Percentiles rank a stretch among this genome's conserved stretches.
phyloP scores from a whole-genome alignment of 2,329 filamentous ascomycete genomes.

The Aureobasidium uvarum region DNA sequence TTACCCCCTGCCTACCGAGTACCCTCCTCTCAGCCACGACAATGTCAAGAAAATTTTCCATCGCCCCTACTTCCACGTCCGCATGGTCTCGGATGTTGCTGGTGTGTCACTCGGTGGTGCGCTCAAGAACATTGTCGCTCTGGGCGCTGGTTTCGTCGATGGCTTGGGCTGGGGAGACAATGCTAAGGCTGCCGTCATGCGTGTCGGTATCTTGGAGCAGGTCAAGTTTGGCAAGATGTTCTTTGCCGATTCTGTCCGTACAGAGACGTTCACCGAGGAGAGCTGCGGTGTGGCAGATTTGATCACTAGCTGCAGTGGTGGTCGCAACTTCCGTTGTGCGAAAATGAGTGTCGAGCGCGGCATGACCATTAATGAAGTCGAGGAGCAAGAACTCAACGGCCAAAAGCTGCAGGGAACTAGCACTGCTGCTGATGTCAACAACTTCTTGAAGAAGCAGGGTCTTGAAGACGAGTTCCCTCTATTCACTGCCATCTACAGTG shows the following conservation, averaged over 20 bases:
- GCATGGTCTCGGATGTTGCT: constrained; percentile 90
- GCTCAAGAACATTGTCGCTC: constrained; percentile 93
- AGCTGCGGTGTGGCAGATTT: constrained; percentile 93
- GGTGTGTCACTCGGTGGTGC: constrained; percentile 93
- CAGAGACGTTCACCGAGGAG: constrained; percentile 92
- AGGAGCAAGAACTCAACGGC: constrained; percentile 85
- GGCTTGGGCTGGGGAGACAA: constrained; percentile 98
- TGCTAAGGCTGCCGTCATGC: constrained; percentile 97
- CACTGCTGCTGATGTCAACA: constrained; percentile 88
- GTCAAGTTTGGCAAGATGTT: constrained; percentile 93
- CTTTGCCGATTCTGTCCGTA: constrained; percentile 77
- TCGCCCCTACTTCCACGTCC: constrained; percentile 95
- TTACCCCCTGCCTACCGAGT: constrained; percentile 73
- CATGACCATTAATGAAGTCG: constrained; percentile 79
- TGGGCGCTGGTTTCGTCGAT: constrained; percentile 92
- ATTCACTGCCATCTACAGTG: constrained; percentile 79
- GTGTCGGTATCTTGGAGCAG: constrained; percentile 93
- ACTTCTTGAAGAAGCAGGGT: constrained; percentile 75
- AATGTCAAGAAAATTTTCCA: constrained; percentile 87
- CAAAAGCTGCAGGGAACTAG: constrained; percentile 95
- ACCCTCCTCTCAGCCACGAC: constrained; percentile 80
- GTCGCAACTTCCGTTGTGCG: constrained; percentile 91
- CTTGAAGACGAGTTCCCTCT: constrained; percentile 83
- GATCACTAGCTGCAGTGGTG: constrained; percentile 89
- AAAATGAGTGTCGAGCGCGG: constrained; percentile 80